Evolutionary conservation across 495 filamentous ascomycete genomes (phyloP).

Genomic region (Penicillium robsamsonii): DNA sequence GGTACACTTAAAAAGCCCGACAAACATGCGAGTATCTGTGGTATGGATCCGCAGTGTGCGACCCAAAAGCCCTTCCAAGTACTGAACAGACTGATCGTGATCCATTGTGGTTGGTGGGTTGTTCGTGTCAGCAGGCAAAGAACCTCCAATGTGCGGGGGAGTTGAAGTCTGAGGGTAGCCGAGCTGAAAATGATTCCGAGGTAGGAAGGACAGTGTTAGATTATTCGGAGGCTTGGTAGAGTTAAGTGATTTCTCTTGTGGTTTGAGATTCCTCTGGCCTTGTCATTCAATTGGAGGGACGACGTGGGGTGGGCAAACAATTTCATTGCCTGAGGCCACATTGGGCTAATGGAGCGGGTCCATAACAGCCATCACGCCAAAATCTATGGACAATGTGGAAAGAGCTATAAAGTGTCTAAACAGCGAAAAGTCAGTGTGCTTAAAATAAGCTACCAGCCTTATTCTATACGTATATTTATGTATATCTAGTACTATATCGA

Average conservation of each 20-base stretch:
- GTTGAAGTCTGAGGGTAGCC: background rate
- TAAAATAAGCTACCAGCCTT: background rate
- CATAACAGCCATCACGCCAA: background rate
- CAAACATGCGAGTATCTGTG: slow-evolving; percentile 83
- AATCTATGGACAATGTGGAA: background rate
- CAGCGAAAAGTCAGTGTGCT: background rate
- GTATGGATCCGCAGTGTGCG: slow-evolving; percentile 70
- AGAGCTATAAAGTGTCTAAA: background rate
- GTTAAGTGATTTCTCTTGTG: background rate
- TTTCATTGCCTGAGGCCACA: slow-evolving; percentile 14
- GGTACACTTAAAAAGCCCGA: slow-evolving; percentile 89
- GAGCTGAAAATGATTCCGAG: background rate
- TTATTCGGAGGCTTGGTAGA: background rate
- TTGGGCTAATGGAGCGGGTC: background rate
- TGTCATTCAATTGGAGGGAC: slow-evolving; percentile 1
- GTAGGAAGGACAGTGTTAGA: background rate
- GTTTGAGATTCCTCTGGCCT: background rate
- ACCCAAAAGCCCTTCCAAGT: slow-evolving; percentile 48
- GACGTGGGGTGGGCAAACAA: slow-evolving; percentile 1
- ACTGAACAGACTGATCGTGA: slow-evolving; percentile 40
- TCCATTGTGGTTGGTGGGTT: slow-evolving; percentile 34
- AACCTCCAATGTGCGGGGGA: slow-evolving; percentile 19
- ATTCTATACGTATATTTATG: background rate
- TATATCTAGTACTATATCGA: background rate
- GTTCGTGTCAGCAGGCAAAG: slow-evolving; percentile 18